Base-by-base conservation (phyloP, 352 stramenopile genomes). In the Pilasporangium apinafurcum region DNA sequence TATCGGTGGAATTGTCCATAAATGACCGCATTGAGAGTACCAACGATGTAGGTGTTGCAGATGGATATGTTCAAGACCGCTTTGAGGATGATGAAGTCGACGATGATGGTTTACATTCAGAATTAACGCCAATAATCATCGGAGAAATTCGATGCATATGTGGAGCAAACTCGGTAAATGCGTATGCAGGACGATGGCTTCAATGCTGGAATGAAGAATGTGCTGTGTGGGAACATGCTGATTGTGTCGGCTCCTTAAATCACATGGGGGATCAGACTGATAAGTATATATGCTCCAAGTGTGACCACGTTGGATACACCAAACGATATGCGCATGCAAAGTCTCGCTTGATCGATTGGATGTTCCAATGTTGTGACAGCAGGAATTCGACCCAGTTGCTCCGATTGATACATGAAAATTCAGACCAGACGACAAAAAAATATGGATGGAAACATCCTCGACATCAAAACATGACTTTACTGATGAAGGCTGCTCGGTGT, bases 311-410 rank as follows among this genome's bases (percentile, higher is more conserved):
- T 0, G 47, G 60, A 12, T 84, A 65, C 29, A 39, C 53, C 16
- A 25, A 34, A n/a, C 65, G 72, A 8, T 56, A 49, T 24, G 25
- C 39, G 4, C 38, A 50, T 21, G 65, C 65, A 2, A 65, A 58
- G 10, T 9, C 44, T 1, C 59, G 36, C 24, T 53, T 74, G 34
- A 32, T 76, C 22, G 50, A 69, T 31, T 89, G 77, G 77, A 35
- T 89, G 24, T 85, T 83, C 21, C 66, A 83, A 35, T 86, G 77
- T 42, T 89, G 73, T 24, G 59, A 78, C 22, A 83, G 61, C 37
- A 65, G 62, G 37, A 85, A 89, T 37, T 44, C 54, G 5, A 54
- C 53, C 8, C 67, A 83, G 12, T 28, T 89, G 3, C 63, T 83
- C 28, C 55, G 72, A 16, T 42, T 89, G 32, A 37, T 89, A 14